Evolutionary conservation across 495 filamentous ascomycete genomes (phyloP), one percentile per base, ranked within the genome.

Genomic region (Bathelium albidoporum): DNA sequence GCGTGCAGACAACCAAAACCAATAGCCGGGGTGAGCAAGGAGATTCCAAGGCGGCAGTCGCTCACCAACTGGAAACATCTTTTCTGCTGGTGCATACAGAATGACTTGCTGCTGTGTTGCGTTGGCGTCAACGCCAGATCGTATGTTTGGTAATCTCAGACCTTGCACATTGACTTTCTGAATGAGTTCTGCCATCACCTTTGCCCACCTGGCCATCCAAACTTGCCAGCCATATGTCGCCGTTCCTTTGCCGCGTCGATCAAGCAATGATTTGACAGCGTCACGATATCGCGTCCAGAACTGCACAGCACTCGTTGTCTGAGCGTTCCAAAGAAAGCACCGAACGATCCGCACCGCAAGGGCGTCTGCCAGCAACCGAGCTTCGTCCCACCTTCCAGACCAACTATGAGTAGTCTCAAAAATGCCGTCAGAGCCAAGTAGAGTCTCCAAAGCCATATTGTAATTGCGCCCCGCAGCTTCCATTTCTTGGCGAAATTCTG

Each of bases 401-500:
- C 90, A 96, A 65, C 85, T 89, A 1, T 89, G 87, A 62, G 93
- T 95, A 34, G 84, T 85, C 71, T 95, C 90, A 59, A 96, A 87
- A 7, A 95, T 63, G 34, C 75, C 82, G 70, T 96, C 91, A 5
- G 85, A 75, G 29, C 85, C 83, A 61, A 97, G 83, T 22, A 97
- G 73, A 39, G 81, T 85, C 29, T 94, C 90, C 70, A 96, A 91
- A 7, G 90, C 89, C 69, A 85, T 84, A 68, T 91, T 88, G 66
- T 89, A 96, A 61, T 89, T 91, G 32, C 89, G 83, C 59, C 86
- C 77, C 0, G 92, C 91, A 32, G 82, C 84, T 68, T 96, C 91
- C 83, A 92, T 89, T 69, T 97, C 92, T 70, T 90, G 87, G 14
- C 92, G 83, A 65, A 90, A 96, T 71, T 96, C 91, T 34, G 92